phyloP scores from a whole-genome alignment of 805 yeast genomes.

The Barnettozyma pratensis region DNA sequence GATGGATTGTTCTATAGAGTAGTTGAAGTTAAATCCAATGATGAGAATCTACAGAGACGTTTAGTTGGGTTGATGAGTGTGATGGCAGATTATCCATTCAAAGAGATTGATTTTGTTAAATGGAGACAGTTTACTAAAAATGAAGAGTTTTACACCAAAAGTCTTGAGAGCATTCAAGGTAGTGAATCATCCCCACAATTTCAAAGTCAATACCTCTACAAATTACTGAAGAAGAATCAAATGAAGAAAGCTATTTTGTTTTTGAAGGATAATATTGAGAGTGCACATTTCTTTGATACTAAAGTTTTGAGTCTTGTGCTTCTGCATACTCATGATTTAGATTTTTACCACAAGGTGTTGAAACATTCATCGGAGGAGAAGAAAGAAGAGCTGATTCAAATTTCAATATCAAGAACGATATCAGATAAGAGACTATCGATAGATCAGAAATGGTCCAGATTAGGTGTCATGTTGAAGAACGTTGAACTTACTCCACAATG shows the following conservation, averaged over 20 bases:
- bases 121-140: slow-evolving; percentile 8
- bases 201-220: slow-evolving; percentile 10
- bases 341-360: neutral
- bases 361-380: neutral
- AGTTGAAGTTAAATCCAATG: neutral
- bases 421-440: neutral
- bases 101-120: slow-evolving; percentile 4
- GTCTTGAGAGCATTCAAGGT: slow-evolving; percentile 3
- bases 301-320: slow-evolving; percentile 1
- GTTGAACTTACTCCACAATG: neutral
- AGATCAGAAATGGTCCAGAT: neutral
- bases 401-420: neutral
- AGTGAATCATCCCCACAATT: slow-evolving; percentile 2
- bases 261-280: neutral
- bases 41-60: slow-evolving; percentile 1
- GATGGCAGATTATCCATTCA: slow-evolving; percentile 3
- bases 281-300: neutral
- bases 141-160: slow-evolving; percentile 6
- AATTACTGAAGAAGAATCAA: slow-evolving; percentile 6
- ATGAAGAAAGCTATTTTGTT: neutral
- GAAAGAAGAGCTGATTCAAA: neutral
- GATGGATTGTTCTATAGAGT: slow-evolving; percentile 17
- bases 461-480: neutral
- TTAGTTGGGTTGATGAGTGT: slow-evolving; percentile 4
- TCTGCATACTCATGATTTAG: neutral